phyloP scores from a whole-genome alignment of 1,284 basidiomycete genomes.

The Heterobasidion annosum region DNA sequence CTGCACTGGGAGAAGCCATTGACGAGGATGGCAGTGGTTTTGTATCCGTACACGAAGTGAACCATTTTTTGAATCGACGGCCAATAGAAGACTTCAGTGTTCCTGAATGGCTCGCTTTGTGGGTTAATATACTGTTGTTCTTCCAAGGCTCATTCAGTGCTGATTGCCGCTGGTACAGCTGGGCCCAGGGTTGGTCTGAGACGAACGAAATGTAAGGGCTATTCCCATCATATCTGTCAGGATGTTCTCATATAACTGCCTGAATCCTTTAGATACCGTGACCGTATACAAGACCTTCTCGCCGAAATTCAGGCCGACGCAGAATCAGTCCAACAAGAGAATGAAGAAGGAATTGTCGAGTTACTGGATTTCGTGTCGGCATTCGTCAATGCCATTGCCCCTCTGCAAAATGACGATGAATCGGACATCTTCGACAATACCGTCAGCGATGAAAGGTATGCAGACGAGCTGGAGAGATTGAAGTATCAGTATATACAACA shows the following conservation, averaged over 20 bases:
- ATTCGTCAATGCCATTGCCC: not conserved
- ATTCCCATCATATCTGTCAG: not conserved
- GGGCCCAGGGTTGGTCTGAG: slow-evolving; percentile 1
- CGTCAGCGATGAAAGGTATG: not conserved
- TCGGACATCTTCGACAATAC: not conserved
- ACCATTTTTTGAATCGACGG: slow-evolving; percentile 17
- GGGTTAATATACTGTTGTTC: slow-evolving; percentile 1
- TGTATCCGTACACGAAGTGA: slow-evolving; percentile 22
- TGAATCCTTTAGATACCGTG: not conserved
- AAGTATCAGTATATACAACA: not conserved
- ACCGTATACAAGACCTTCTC: not conserved
- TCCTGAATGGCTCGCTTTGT: slow-evolving; percentile 22
- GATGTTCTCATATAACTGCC: not conserved
- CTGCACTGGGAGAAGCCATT: slow-evolving; percentile 22
- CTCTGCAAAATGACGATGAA: not conserved
- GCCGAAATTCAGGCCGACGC: not conserved
- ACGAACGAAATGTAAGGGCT: not conserved
- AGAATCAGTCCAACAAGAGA: not conserved
- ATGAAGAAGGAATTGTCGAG: not conserved
- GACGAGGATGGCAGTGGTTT: slow-evolving; percentile 24
- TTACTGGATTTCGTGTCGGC: not conserved
- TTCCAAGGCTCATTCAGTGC: not conserved
- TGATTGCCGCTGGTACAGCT: not conserved
- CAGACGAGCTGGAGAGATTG: not conserved
- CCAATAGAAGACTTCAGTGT: slow-evolving; percentile 16